These are phyloP conservation scores for Polygonum aviculare DNA, from an alignment of 148 eudicot genomes.

Conservation along the genomic window DNA sequence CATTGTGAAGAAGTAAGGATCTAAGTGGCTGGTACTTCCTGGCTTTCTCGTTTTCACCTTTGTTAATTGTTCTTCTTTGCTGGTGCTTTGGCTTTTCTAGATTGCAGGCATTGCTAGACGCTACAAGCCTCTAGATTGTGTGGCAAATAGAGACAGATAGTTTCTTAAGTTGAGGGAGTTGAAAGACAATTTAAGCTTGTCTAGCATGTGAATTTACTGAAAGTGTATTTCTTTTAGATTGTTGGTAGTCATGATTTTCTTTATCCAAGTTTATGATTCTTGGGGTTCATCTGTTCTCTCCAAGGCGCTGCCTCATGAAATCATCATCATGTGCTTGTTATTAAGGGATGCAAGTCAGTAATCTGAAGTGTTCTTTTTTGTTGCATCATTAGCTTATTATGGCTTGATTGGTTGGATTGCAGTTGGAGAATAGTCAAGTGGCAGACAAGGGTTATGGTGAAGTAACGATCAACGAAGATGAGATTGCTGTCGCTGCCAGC, in stretches of 20 bases:
- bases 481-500: conserved; percentile 79
- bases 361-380: not conserved
- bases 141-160: not conserved
- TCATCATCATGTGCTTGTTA: not conserved
- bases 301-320: not conserved
- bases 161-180: not conserved
- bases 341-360: not conserved
- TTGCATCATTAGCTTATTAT: not conserved
- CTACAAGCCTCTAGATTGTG: not conserved
- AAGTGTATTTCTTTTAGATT: not conserved
- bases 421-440: conserved; percentile 54
- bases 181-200: not conserved
- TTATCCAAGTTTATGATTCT: not conserved
- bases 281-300: not conserved
- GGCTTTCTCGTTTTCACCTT: not conserved
- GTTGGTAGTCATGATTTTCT: not conserved
- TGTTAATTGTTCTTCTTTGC: not conserved
- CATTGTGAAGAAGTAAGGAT: not conserved
- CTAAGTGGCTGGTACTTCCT: not conserved
- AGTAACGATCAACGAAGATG: conserved; percentile 51
- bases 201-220: not conserved
- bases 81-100: not conserved
- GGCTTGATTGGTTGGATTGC: conserved; percentile 19
- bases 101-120: not conserved
- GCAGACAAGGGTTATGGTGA: conserved; percentile 62